These are phyloP conservation scores for Citeromyces nyonsensis DNA, from an alignment of 805 yeast species.

Conservation along the genomic window DNA sequence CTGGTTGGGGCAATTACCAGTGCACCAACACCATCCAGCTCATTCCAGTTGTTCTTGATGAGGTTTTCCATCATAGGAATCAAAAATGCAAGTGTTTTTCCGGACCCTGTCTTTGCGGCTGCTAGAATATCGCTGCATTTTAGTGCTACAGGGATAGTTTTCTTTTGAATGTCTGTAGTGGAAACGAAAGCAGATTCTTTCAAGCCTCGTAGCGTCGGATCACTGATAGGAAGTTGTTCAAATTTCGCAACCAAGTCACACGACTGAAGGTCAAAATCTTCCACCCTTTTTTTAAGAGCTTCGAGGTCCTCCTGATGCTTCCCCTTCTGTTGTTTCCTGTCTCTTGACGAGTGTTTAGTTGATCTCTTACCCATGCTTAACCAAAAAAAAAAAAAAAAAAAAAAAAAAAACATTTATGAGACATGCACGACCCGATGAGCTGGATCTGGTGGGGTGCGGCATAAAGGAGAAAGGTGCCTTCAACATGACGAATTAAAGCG, in stretches of 20 bases:
- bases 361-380: no score
- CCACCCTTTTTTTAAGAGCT: no score
- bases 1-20: constrained; percentile 84
- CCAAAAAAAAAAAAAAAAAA: no score
- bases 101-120: constrained; percentile 85
- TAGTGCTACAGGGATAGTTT: constrained; percentile 60
- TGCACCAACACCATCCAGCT: constrained; percentile 80
- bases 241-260: constrained; percentile 26
- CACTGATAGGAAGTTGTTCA: constrained; percentile 64
- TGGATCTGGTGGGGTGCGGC: no score
- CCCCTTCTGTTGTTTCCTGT: no score
- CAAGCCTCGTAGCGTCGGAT: constrained; percentile 52
- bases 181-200: constrained; percentile 64
- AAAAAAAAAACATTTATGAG: no score
- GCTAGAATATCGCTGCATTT: constrained; percentile 72
- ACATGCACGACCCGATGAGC: no score
- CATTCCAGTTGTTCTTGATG: constrained; percentile 60
- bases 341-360: no score
- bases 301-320: no score
- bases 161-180: constrained; percentile 77
- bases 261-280: no score
- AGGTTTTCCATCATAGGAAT: constrained; percentile 67
- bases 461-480: no score
- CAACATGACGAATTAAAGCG: no score
- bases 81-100: constrained; percentile 78